Conservation (phyloP, 2,329 filamentous ascomycete species). For the Fusarium albidum region DNA sequence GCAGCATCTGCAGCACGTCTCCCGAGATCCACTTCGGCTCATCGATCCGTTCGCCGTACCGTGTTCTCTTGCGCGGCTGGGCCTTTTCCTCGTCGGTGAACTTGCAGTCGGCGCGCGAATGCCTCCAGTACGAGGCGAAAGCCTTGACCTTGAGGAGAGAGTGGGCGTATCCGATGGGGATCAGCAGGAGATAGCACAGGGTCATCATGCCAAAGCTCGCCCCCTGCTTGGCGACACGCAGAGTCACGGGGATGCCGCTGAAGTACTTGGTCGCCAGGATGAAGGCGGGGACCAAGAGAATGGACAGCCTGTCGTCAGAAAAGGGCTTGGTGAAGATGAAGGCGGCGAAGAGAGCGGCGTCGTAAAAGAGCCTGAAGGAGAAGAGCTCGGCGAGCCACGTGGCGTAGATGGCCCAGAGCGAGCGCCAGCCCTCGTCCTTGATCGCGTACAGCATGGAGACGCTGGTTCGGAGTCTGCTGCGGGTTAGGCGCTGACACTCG, state of each 20-base stretch:
- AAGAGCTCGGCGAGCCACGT: slow-evolving; percentile 13
- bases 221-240: not conserved
- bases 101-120: not conserved
- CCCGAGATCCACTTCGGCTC: slow-evolving; percentile 10
- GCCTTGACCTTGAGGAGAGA: slow-evolving; percentile 19
- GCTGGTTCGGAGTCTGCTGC: slow-evolving; percentile 12
- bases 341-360: not conserved
- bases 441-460: not conserved
- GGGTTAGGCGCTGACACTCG: slow-evolving; percentile 9
- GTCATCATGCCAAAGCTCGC: not conserved
- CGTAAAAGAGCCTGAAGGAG: slow-evolving; percentile 12
- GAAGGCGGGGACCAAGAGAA: not conserved
- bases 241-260: not conserved
- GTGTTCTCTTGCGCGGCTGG: too few relatives aligned
- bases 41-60: not conserved
- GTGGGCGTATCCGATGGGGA: slow-evolving; percentile 5
- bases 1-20: not conserved
- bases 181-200: not conserved
- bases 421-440: not conserved
- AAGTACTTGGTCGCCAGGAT: not conserved
- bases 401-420: slow-evolving; percentile 1
- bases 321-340: not conserved
- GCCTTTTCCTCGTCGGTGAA: slow-evolving; percentile 2
- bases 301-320: not conserved
- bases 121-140: slow-evolving; percentile 12